Evolutionary conservation across 805 yeast genomes (phyloP), one percentile per base, ranked within the genome.

Genomic region (Yarrowia sp.): DNA sequence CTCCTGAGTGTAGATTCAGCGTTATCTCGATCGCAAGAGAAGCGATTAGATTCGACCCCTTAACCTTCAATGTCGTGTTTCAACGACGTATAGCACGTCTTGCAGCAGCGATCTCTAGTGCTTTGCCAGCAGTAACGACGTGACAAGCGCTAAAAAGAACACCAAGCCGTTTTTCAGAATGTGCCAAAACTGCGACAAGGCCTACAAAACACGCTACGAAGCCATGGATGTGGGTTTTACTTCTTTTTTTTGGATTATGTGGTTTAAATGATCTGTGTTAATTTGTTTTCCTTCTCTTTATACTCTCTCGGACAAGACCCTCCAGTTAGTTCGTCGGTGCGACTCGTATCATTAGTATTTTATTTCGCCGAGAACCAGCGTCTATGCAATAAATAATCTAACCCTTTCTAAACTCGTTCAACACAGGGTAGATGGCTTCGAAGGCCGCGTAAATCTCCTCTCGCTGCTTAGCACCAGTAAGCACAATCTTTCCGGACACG

Each of bases 381-480:
- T 51, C 58, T 51, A 51, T 51, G 58, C 58, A 55, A 55, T 55
- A 55, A 55, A 55, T 55, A 55, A 27, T 74, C 71, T 84, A 63
- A 83, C 51, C 82, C 76, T 94, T 94, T 74, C 98, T 86, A 80
- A 93, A 94, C 81, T 94, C 98, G 78, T 96, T 92, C 81, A 94
- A 81, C 76, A 94, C 99, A 56, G 99, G 99, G 76, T 93, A 94
- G 58, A 94, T 94, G 64, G 97, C 96, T 74, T 93, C 99, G 74
- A 94, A 94, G 5, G 99, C 99, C 69, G 92, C 96, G 73, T 94
- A 94, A 66, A 94, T 94, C 75, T 94, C 99, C 74, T 94, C 98
- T 75, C 99, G 87, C 76, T 94, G 97, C 75, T 94, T 94, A 18
- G 99, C 99, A 80, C 99, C 99, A 7, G 99, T 94, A 68, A 94